A percentile compares a stretch with the other conserved stretches of the same genome.
Evolutionary conservation across 768 basidiomycete genomes (phyloP).

Genomic region (Termitomyces sp.): DNA sequence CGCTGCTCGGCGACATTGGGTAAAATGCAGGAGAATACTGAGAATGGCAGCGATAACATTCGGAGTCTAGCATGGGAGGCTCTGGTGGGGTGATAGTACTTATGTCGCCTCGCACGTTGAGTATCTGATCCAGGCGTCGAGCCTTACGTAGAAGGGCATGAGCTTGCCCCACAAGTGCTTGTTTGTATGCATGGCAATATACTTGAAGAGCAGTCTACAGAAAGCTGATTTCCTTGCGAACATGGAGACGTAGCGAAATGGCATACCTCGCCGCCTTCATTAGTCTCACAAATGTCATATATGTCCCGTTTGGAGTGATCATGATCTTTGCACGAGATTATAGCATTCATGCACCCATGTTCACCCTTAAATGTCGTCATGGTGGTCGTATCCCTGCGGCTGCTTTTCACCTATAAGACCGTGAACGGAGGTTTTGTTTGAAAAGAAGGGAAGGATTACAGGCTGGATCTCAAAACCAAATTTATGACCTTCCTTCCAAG

Average conservation of each 20-base stretch:
- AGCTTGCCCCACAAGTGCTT: conserved; percentile 60
- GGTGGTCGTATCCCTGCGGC: conserved; percentile 59
- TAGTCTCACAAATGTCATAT: conserved; percentile 80
- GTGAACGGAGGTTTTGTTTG: not conserved
- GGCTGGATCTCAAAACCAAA: conserved; percentile 93
- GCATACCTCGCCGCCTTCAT: conserved; percentile 75
- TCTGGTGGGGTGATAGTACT: conserved; percentile 17
- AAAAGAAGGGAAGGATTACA: conserved; percentile 33
- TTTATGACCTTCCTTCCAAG: conserved; percentile 75
- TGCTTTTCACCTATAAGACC: conserved; percentile 64
- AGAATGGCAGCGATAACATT: conserved; percentile 60
- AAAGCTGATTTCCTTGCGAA: conserved; percentile 1
- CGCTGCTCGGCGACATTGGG: conserved; percentile 17
- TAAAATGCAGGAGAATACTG: conserved; percentile 77
- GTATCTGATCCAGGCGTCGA: conserved; percentile 68
- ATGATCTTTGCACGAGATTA: conserved; percentile 78
- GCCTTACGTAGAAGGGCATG: conserved; percentile 90
- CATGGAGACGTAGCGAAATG: not conserved
- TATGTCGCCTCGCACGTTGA: conserved; percentile 43
- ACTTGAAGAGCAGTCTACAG: conserved; percentile 83
- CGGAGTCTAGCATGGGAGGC: conserved; percentile 26
- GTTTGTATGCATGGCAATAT: conserved; percentile 83
- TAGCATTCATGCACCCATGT: conserved; percentile 71
- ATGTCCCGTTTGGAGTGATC: conserved; percentile 58
- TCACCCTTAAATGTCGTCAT: conserved; percentile 73